phyloP scores from a whole-genome alignment of 345 rosid species.

The Gossypium raimondii region DNA sequence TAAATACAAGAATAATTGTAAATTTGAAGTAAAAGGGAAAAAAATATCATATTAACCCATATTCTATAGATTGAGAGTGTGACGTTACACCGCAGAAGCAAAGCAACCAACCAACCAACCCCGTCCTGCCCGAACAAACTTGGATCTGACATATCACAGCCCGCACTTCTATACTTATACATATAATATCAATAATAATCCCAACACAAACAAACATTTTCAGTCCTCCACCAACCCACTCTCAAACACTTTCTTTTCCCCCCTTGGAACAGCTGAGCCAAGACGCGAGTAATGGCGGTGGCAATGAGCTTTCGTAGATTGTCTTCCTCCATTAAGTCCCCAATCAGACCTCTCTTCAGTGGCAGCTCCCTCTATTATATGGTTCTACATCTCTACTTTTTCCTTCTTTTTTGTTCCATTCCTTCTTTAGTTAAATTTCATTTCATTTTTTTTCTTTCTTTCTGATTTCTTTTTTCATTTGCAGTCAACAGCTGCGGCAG shows the following conservation, averaged over 20 bases:
- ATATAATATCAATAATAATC: neutral
- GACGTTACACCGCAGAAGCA: neutral
- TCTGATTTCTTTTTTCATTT: neutral
- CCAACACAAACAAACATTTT: neutral
- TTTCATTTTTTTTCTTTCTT: neutral
- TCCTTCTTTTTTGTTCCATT: neutral
- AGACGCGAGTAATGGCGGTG: conserved; percentile 24
- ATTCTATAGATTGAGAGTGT: neutral
- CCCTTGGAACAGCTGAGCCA: neutral
- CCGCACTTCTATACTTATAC: neutral
- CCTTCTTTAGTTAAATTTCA: neutral
- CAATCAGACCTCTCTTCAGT: conserved; percentile 32
- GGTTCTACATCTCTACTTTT: conserved; percentile 31
- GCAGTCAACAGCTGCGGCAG: conserved; percentile 64
- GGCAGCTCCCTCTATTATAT: conserved; percentile 39
- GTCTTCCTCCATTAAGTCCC: conserved; percentile 43
- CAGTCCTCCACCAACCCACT: conserved; percentile 17
- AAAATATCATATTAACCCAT: too few species aligned
- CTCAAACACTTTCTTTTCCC: neutral
- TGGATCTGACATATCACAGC: neutral
- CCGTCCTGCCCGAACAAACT: neutral
- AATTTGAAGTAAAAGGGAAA: too few species aligned
- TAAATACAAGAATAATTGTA: too few species aligned
- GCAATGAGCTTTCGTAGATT: conserved; percentile 67
- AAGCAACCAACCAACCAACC: neutral